Conservation (phyloP, 345 rosid species). For the Aquilaria malaccensis region DNA sequence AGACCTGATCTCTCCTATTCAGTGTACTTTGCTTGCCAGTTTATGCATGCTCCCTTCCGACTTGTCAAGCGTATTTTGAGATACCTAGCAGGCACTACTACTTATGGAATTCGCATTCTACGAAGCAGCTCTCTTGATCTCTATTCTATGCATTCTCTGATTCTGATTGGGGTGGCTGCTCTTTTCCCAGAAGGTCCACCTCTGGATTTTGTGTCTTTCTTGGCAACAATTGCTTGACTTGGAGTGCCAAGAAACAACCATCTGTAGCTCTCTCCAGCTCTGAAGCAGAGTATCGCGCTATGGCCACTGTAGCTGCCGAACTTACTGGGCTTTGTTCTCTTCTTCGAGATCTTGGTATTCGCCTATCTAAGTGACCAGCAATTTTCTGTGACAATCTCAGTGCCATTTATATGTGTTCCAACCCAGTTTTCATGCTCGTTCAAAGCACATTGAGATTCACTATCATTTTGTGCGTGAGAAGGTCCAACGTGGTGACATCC, state of each 20-base stretch:
- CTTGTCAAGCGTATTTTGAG: neutral
- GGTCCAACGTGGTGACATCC: neutral
- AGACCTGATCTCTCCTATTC: too few relatives aligned
- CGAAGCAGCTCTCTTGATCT: neutral
- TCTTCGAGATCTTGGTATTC: too few relatives aligned
- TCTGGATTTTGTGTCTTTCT: neutral
- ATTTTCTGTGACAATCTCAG: neutral
- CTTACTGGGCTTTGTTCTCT: neutral
- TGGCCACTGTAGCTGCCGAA: neutral
- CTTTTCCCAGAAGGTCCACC: neutral
- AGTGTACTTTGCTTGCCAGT: neutral
- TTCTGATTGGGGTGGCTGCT: neutral
- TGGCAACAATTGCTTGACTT: neutral
- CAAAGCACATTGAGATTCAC: neutral
- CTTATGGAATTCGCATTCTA: neutral
- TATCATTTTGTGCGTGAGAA: neutral
- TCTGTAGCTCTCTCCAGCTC: neutral
- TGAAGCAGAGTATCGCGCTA: neutral
- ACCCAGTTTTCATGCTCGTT: neutral
- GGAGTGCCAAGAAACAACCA: neutral
- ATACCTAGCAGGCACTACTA: neutral
- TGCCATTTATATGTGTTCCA: neutral
- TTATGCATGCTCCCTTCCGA: neutral
- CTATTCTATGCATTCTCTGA: too few relatives aligned
- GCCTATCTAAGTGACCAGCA: too few relatives aligned